Evolutionary conservation across 2,329 filamentous ascomycete species (phyloP).

Genomic region (Penicillium hordei): DNA sequence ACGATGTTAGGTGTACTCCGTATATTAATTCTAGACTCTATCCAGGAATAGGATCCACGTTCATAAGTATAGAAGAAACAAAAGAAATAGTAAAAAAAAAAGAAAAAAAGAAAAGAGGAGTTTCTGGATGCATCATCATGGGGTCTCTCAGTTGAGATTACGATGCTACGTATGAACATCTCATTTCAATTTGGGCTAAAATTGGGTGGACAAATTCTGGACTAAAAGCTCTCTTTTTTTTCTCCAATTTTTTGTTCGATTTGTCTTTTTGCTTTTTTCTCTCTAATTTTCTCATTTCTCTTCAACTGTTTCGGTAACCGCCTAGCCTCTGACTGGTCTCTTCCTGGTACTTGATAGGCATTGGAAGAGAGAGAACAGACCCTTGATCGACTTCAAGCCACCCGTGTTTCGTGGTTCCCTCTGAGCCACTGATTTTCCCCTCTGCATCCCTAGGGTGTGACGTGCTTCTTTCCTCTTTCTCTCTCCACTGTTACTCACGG

Average conservation of each 20-base stretch:
- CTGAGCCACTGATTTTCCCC: conserved; percentile 23
- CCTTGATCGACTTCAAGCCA: conserved; percentile 29
- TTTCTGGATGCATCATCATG: conserved; percentile 8
- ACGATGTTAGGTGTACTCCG: not conserved
- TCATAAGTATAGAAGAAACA: not conserved
- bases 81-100: not conserved
- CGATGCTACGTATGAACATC: conserved; percentile 11
- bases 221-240: not conserved
- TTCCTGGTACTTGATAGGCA: conserved; percentile 16
- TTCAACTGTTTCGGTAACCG: conserved; percentile 21
- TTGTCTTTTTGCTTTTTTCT: not conserved
- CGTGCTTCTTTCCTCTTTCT: conserved; percentile 10
- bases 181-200: conserved; percentile 9
- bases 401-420: conserved; percentile 28
- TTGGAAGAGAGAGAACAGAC: conserved; percentile 24
- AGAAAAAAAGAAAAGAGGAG: not conserved
- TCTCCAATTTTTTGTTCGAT: not conserved
- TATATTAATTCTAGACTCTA: not conserved
- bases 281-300: conserved; percentile 12
- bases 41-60: not conserved
- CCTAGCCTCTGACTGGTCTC: conserved; percentile 7
- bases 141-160: conserved; percentile 4
- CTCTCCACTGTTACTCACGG: conserved; percentile 22
- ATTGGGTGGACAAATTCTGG: conserved; percentile 4
- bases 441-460: conserved; percentile 19